phyloP scores from a whole-genome alignment of 1,284 basidiomycete species.

The Irpex sp. region DNA sequence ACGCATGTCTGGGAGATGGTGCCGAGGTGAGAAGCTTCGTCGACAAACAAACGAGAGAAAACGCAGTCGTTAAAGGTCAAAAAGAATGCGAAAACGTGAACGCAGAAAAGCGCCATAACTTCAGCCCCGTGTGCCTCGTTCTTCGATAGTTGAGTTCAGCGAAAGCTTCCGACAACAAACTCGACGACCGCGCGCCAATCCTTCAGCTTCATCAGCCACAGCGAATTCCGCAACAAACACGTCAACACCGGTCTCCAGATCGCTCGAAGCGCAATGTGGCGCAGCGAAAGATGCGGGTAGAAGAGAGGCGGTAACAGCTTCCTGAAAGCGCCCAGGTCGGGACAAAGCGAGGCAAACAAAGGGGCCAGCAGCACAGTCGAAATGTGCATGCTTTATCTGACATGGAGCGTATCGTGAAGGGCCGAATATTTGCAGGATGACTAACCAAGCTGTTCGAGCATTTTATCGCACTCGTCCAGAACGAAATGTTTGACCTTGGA shows the following conservation, averaged over 20 bases:
- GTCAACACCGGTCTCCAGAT: conserved; percentile 21
- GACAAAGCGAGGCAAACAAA: conserved; percentile 29
- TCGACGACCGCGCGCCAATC: neutral
- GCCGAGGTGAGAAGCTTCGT: conserved; percentile 50
- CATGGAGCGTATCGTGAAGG: conserved; percentile 13
- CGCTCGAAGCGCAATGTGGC: conserved; percentile 31
- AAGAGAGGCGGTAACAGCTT: conserved; percentile 46
- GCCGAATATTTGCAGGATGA: conserved; percentile 59
- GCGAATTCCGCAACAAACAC: conserved; percentile 17
- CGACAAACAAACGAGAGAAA: conserved; percentile 43
- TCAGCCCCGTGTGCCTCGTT: conserved; percentile 11
- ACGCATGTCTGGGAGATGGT: conserved; percentile 90
- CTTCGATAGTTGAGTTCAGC: conserved; percentile 3
- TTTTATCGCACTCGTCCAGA: conserved; percentile 99
- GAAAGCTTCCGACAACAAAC: neutral
- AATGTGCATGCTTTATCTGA: conserved; percentile 16
- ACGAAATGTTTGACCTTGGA: conserved; percentile 98
- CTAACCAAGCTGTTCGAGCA: conserved; percentile 99
- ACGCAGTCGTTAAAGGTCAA: conserved; percentile 9
- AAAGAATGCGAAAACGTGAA: conserved; percentile 15
- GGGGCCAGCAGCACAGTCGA: conserved; percentile 23
- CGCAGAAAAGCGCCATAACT: neutral
- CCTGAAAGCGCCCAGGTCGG: conserved; percentile 30
- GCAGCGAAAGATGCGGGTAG: conserved; percentile 47
- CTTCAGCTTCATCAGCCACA: conserved; percentile 17